Evolutionary conservation across 1,284 basidiomycete species (phyloP).

Genomic region (Ganoderma resinaceum): DNA sequence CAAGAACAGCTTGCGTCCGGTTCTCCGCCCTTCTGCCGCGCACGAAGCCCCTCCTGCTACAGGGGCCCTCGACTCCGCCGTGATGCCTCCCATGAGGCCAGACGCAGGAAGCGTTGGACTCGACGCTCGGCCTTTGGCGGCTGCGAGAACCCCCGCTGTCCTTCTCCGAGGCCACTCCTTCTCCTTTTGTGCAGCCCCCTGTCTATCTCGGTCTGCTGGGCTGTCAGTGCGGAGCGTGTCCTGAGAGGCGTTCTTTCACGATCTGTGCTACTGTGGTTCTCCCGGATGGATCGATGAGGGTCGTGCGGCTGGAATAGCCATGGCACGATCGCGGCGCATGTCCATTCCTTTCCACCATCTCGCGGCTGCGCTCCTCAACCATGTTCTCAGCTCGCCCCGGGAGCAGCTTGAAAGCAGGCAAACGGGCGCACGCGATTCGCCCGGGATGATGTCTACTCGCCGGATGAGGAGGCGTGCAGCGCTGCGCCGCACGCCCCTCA

Average conservation of each 20-base stretch:
- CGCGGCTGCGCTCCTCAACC: too few species aligned
- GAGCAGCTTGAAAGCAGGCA: neutral
- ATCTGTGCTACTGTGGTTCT: neutral
- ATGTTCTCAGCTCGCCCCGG: neutral
- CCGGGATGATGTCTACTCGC: neutral
- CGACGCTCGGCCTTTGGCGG: neutral
- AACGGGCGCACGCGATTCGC: neutral
- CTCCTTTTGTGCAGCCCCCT: neutral
- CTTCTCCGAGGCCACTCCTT: too few species aligned
- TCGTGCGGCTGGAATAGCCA: neutral
- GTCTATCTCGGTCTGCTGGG: neutral
- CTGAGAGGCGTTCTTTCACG: neutral
- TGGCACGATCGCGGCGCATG: neutral
- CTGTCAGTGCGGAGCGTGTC: neutral
- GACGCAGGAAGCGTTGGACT: neutral
- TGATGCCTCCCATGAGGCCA: neutral
- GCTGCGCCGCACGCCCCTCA: neutral
- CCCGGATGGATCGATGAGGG: neutral
- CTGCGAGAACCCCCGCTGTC: too few species aligned
- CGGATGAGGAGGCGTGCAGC: neutral
- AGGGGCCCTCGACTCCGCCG: neutral
- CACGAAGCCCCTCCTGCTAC: neutral
- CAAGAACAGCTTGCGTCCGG: neutral
- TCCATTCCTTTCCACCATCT: too few species aligned
- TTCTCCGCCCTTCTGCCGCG: neutral